Conservation (phyloP, 306 rosid species). For the Acacia melanoxylon region DNA sequence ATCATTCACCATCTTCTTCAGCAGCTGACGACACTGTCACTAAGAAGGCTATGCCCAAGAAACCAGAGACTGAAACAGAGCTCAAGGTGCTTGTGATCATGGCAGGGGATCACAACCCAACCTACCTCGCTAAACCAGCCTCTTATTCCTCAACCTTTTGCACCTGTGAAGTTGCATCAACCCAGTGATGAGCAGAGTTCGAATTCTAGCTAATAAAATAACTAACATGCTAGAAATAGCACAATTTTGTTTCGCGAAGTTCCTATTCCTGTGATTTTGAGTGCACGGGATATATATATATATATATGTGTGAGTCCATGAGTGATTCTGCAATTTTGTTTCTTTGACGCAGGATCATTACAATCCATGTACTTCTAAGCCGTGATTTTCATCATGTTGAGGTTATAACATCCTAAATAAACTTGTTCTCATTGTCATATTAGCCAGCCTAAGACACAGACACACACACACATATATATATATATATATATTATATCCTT, state of each 20-base stretch:
- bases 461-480: background rate
- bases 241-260: slow-evolving; percentile 20
- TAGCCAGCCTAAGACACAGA: background rate
- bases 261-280: slow-evolving; percentile 39
- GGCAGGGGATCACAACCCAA: slow-evolving; percentile 46
- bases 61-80: slow-evolving; percentile 10
- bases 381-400: background rate
- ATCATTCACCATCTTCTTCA: slow-evolving; percentile 21
- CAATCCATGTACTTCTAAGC: background rate
- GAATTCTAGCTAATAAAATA: slow-evolving; percentile 7
- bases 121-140: slow-evolving; percentile 44
- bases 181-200: slow-evolving; percentile 23
- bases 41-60: slow-evolving; percentile 35
- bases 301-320: slow-evolving; percentile 31
- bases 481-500: background rate
- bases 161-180: slow-evolving; percentile 29
- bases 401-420: slow-evolving; percentile 2
- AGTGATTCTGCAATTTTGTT: slow-evolving; percentile 24
- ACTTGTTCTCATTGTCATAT: background rate
- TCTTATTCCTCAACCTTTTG: slow-evolving; percentile 21
- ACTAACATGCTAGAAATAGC: background rate
- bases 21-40: slow-evolving; percentile 21
- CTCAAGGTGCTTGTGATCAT: slow-evolving; percentile 43
- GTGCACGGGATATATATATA: slow-evolving; percentile 30
- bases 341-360: slow-evolving; percentile 14